Percentiles rank a stretch among this genome's conserved stretches.
These are phyloP conservation scores for Trichosporon sp. DNA, from an alignment of 1,284 basidiomycete species.

Conservation along the genomic window DNA sequence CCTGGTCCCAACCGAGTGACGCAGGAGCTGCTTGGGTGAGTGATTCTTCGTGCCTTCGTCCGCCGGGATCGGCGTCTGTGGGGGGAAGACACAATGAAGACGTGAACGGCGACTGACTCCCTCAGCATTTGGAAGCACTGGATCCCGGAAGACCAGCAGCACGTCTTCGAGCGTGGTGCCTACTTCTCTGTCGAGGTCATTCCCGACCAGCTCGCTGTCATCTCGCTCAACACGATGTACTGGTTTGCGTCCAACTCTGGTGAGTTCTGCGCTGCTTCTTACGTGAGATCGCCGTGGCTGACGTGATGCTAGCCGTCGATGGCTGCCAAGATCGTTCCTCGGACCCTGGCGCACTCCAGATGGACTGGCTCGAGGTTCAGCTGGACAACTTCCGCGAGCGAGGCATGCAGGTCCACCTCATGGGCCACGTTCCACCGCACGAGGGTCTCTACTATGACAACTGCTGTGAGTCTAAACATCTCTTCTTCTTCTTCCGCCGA, in stretches of 20 bases:
- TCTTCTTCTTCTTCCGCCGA: neutral
- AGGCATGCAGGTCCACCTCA: constrained; percentile 65
- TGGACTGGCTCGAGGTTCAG: constrained; percentile 89
- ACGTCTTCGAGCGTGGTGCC: constrained; percentile 75
- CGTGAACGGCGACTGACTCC: constrained; percentile 13
- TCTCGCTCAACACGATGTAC: constrained; percentile 86
- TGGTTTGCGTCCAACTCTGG: constrained; percentile 89
- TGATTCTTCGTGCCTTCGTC: neutral
- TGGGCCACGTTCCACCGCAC: constrained; percentile 60
- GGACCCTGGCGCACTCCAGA: constrained; percentile 75
- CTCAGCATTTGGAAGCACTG: constrained; percentile 73
- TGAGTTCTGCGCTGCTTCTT: constrained; percentile 32
- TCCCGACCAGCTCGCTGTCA: constrained; percentile 66
- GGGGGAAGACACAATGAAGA: no score
- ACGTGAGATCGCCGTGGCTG: constrained; percentile 5
- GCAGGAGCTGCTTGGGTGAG: constrained; percentile 63
- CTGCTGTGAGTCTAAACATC: constrained; percentile 51
- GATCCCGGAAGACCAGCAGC: constrained; percentile 72
- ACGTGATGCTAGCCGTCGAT: constrained; percentile 43
- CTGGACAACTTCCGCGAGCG: constrained; percentile 64
- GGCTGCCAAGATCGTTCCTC: constrained; percentile 58
- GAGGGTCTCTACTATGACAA: constrained; percentile 75
- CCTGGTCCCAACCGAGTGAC: constrained; percentile 75
- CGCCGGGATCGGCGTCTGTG: neutral
- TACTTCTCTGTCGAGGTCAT: constrained; percentile 82